Conservation (phyloP, 129 eudicot species). For the Mikania micrantha region DNA sequence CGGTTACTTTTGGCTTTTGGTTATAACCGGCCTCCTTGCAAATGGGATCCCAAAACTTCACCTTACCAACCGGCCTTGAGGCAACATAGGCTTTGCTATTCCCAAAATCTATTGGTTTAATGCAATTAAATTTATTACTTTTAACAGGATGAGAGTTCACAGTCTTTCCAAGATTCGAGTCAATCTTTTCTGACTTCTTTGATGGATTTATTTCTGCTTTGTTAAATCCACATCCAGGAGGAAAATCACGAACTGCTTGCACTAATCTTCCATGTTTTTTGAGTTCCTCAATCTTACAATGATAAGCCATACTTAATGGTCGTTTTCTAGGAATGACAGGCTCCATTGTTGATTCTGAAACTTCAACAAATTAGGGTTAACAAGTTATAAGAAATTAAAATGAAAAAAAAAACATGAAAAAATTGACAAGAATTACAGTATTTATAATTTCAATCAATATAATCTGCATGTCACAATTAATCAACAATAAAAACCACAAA, state of each 20-base stretch:
- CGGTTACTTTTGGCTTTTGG: conserved; percentile 1
- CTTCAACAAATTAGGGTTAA: background rate
- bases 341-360: background rate
- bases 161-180: background rate
- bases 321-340: background rate
- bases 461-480: background rate
- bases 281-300: background rate
- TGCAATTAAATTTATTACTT: background rate
- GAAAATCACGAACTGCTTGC: conserved; percentile 6
- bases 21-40: background rate
- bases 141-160: background rate
- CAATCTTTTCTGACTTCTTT: background rate
- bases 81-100: background rate
- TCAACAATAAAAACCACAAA: background rate
- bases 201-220: background rate
- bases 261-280: background rate
- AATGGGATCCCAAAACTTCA: background rate
- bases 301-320: background rate
- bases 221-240: conserved; percentile 10
- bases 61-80: background rate
- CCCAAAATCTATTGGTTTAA: background rate
- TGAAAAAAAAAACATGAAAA: background rate
- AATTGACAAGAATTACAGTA: background rate
- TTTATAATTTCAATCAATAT: background rate
- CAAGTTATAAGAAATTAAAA: background rate